A percentile compares a stretch with the other conserved stretches of the same genome.
phyloP scores from a whole-genome alignment of 1,284 basidiomycete species.

The Pseudozyma pruni region DNA sequence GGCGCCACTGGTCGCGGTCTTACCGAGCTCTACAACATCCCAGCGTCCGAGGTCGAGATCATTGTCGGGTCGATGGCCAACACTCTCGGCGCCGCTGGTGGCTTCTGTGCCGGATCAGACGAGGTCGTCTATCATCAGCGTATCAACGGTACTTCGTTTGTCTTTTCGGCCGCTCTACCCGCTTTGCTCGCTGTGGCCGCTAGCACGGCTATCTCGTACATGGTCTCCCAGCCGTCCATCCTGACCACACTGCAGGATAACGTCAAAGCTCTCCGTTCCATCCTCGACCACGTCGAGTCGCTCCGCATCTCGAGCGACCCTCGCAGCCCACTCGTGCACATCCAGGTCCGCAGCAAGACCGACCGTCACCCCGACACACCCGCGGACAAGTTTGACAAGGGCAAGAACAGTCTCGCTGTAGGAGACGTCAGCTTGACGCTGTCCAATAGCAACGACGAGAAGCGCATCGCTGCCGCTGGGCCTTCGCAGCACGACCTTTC shows the following conservation, averaged over 20 bases:
- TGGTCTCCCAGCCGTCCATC: conserved; percentile 75
- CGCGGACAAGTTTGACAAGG: conserved; percentile 46
- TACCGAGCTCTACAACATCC: conserved; percentile 91
- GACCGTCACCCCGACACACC: conserved; percentile 59
- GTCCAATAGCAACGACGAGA: conserved; percentile 31
- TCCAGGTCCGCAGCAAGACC: conserved; percentile 73
- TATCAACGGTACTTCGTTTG: conserved; percentile 94
- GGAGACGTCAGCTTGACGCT: conserved; percentile 41
- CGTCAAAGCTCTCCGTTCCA: conserved; percentile 77
- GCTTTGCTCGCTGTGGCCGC: conserved; percentile 87
- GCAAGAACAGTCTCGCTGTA: conserved; percentile 40
- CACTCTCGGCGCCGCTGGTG: conserved; percentile 84
- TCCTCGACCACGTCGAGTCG: conserved; percentile 81
- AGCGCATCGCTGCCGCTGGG: conserved; percentile 18
- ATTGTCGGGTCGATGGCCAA: conserved; percentile 83
- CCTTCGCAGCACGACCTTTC: conserved; percentile 50
- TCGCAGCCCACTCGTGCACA: conserved; percentile 86
- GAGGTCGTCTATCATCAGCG: conserved; percentile 90
- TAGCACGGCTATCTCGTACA: conserved; percentile 82
- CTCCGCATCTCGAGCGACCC: conserved; percentile 84
- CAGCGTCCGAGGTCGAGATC: conserved; percentile 73
- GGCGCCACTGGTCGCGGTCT: conserved; percentile 92
- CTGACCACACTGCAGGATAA: conserved; percentile 84
- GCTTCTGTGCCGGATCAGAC: conserved; percentile 91
- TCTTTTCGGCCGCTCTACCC: conserved; percentile 95